These are phyloP conservation scores for Suillus placidus DNA, from an alignment of 768 basidiomycete genomes.

Conservation along the genomic window DNA sequence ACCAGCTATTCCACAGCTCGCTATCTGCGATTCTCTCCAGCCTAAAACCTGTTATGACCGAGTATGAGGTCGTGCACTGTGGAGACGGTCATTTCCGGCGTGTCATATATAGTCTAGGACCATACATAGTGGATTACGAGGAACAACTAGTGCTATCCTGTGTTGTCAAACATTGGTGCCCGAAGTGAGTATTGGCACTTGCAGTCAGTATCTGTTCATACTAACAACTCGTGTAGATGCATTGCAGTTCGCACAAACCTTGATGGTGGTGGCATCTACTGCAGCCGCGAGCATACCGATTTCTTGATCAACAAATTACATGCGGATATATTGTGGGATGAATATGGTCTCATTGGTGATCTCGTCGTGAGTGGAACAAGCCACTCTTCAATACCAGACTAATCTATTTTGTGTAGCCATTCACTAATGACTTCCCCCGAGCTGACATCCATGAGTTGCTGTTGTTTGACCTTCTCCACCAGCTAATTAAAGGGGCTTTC, in stretches of 20 bases:
- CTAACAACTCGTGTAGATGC: constrained; percentile 24
- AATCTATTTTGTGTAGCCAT: background rate
- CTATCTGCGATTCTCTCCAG: constrained; percentile 28
- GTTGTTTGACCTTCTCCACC: constrained; percentile 3
- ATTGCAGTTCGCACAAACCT: constrained; percentile 15
- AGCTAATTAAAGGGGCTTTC: constrained; percentile 1
- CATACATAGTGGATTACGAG: constrained; percentile 44
- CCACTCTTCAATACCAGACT: background rate
- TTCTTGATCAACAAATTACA: constrained; percentile 26
- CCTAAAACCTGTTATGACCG: constrained; percentile 29
- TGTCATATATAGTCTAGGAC: constrained; percentile 37
- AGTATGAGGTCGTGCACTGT: constrained; percentile 25
- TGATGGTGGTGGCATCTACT: constrained; percentile 23
- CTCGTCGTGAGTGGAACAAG: constrained; percentile 28
- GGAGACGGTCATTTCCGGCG: constrained; percentile 34
- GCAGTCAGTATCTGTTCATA: constrained; percentile 9
- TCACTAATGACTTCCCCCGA: background rate
- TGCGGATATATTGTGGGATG: constrained; percentile 35
- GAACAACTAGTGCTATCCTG: constrained; percentile 38
- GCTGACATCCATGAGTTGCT: background rate
- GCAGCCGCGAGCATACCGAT: constrained; percentile 27
- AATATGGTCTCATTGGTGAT: constrained; percentile 37
- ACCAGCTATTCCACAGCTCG: constrained; percentile 34
- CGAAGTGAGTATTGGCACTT: constrained; percentile 25
- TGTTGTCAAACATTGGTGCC: constrained; percentile 41